Conservation (phyloP, 495 filamentous ascomycete species). For the Penicillium soppii region DNA sequence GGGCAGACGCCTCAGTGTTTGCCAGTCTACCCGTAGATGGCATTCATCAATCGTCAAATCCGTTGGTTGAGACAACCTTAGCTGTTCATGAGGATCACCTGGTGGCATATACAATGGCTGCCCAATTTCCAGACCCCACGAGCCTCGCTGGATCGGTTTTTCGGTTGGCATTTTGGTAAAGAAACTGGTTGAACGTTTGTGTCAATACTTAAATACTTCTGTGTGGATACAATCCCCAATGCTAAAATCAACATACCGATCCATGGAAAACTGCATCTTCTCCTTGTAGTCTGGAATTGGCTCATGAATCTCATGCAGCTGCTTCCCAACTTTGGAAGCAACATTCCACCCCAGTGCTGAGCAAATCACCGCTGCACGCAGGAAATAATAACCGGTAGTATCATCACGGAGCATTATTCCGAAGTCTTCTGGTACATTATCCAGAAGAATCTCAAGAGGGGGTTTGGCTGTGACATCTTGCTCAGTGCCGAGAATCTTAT, state of each 20-base stretch:
- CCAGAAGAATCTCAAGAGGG: conserved; percentile 71
- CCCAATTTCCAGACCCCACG: conserved; percentile 83
- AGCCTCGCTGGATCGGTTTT: conserved; percentile 78
- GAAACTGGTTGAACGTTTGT: conserved; percentile 45
- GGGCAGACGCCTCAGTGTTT: conserved; percentile 81
- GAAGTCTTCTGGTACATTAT: conserved; percentile 90
- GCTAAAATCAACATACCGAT: conserved; percentile 52
- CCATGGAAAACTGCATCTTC: conserved; percentile 89
- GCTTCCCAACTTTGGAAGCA: conserved; percentile 69
- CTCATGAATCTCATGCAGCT: conserved; percentile 71
- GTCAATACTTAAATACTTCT: background rate
- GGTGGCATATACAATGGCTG: conserved; percentile 77
- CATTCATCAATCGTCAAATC: conserved; percentile 58
- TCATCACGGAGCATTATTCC: conserved; percentile 75
- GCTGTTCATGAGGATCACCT: conserved; percentile 64
- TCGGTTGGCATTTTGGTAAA: conserved; percentile 77
- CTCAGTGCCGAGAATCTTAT: conserved; percentile 65
- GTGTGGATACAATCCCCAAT: background rate
- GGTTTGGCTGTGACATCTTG: conserved; percentile 61
- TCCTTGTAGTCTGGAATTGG: conserved; percentile 86
- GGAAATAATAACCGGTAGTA: conserved; percentile 67
- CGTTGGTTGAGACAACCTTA: conserved; percentile 56
- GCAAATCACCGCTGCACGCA: conserved; percentile 79
- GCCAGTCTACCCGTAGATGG: conserved; percentile 86
- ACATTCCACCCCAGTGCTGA: conserved; percentile 82